These are phyloP conservation scores for Fusarium decemcellulare DNA, from an alignment of 2,329 filamentous ascomycete species.

Conservation along the genomic window DNA sequence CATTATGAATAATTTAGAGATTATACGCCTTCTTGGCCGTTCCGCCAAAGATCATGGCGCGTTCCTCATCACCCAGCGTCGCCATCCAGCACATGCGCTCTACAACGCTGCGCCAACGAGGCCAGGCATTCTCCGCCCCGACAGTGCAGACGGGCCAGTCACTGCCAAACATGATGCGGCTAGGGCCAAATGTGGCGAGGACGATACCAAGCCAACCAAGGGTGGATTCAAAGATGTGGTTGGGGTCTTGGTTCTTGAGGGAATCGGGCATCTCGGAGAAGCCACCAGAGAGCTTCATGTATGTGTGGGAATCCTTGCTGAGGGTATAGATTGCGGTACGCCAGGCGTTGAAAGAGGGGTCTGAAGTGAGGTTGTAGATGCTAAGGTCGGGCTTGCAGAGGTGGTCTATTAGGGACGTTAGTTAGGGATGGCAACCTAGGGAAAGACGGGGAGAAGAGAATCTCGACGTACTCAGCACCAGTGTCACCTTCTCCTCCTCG, in stretches of 20 bases:
- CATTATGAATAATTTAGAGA: constrained; percentile 50
- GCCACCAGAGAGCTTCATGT: constrained; percentile 91
- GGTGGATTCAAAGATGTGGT: constrained; percentile 74
- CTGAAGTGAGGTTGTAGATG: constrained; percentile 68
- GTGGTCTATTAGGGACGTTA: constrained; percentile 73
- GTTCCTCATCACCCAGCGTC: constrained; percentile 71
- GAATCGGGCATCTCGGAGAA: constrained; percentile 82
- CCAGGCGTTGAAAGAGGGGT: constrained; percentile 78
- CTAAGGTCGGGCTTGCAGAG: constrained; percentile 88
- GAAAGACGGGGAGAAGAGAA: neutral
- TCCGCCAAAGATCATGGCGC: constrained; percentile 78
- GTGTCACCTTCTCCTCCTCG: constrained; percentile 71
- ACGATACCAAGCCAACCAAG: constrained; percentile 81
- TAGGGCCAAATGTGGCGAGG: constrained; percentile 79
- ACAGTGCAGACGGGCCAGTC: constrained; percentile 95
- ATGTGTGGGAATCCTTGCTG: constrained; percentile 75
- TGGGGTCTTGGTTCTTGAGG: constrained; percentile 62
- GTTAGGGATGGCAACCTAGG: neutral
- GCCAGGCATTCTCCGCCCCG: constrained; percentile 74
- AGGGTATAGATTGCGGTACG: constrained; percentile 77
- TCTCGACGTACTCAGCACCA: constrained; percentile 76
- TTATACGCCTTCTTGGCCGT: constrained; percentile 81
- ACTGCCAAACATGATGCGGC: constrained; percentile 88
- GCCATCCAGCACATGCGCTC: constrained; percentile 76
- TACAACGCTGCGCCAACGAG: constrained; percentile 81